Evolutionary conservation across 2,329 filamentous ascomycete species (phyloP).

Genomic region (Aspergillus felis): DNA sequence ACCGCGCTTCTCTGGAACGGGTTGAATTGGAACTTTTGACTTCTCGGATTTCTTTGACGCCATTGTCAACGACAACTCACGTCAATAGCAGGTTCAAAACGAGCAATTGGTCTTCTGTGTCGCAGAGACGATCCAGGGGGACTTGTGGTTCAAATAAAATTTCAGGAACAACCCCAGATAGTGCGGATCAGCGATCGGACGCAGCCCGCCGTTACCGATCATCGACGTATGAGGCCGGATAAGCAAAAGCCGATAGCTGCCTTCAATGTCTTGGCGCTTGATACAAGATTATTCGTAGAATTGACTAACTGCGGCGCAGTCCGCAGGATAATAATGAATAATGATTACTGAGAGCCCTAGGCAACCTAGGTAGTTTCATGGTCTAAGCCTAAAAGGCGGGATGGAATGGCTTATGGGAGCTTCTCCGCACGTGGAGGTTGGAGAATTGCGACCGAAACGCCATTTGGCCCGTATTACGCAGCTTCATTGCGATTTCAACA

Average conservation of each 20-base stretch:
- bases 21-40: slow-evolving; percentile 30
- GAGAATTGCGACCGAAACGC: slow-evolving; percentile 12
- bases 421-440: neutral
- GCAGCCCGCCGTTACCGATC: neutral
- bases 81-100: neutral
- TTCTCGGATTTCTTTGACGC: slow-evolving; percentile 30
- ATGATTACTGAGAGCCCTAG: too few relatives aligned
- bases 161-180: neutral
- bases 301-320: neutral
- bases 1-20: slow-evolving; percentile 39
- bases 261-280: slow-evolving; percentile 2
- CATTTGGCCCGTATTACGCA: slow-evolving; percentile 4
- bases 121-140: neutral
- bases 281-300: neutral
- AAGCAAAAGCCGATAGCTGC: slow-evolving; percentile 4
- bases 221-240: slow-evolving; percentile 9
- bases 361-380: neutral
- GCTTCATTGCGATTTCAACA: slow-evolving; percentile 6
- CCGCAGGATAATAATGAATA: neutral
- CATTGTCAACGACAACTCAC: slow-evolving; percentile 16
- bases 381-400: neutral
- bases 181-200: neutral
- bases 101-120: neutral
- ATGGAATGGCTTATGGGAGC: neutral
- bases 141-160: neutral